These are phyloP conservation scores for Pezicula carpinea DNA, from an alignment of 2,329 filamentous ascomycete species.

Conservation along the genomic window DNA sequence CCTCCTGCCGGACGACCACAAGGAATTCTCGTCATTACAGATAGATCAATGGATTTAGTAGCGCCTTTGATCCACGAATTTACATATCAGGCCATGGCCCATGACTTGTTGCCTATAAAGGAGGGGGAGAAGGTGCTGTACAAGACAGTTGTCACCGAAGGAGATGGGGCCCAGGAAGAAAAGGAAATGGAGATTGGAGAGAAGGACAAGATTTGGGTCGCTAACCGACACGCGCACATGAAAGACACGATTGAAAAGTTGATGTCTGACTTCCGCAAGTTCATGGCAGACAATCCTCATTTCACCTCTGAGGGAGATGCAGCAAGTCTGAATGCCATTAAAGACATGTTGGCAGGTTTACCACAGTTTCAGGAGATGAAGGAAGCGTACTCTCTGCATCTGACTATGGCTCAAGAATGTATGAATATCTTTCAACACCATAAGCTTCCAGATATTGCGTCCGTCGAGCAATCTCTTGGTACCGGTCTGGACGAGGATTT, in stretches of 20 bases:
- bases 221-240: constrained; percentile 94
- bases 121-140: constrained; percentile 88
- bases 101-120: constrained; percentile 83
- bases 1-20: constrained; percentile 73
- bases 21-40: constrained; percentile 79
- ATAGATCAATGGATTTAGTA: constrained; percentile 87
- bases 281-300: constrained; percentile 85
- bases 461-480: constrained; percentile 83
- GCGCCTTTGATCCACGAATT: constrained; percentile 92
- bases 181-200: constrained; percentile 92
- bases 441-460: constrained; percentile 82
- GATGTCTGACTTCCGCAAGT: constrained; percentile 87
- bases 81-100: constrained; percentile 97
- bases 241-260: constrained; percentile 94
- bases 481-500: constrained; percentile 92
- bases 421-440: constrained; percentile 87
- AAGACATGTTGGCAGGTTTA: constrained; percentile 93
- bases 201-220: constrained; percentile 90
- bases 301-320: constrained; percentile 73
- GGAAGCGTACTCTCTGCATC: constrained; percentile 86
- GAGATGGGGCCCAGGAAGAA: constrained; percentile 62
- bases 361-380: constrained; percentile 96
- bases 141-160: constrained; percentile 73
- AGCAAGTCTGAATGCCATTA: constrained; percentile 82
- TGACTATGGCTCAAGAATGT: constrained; percentile 95